Evolutionary conservation across 192 early-diverging fungal genomes (phyloP).

Genomic region (Coemansia sp.): DNA sequence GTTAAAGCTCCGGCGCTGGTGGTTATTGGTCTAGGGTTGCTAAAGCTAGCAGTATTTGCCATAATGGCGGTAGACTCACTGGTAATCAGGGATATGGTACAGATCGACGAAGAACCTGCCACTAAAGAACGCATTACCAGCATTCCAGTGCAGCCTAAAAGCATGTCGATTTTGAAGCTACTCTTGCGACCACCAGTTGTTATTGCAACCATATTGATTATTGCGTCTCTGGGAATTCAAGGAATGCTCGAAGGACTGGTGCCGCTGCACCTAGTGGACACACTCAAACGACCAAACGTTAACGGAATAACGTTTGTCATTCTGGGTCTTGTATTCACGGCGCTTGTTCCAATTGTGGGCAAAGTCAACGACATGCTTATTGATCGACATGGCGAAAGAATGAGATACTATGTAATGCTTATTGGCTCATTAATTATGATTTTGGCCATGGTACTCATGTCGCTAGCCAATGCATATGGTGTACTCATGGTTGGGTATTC

Average conservation of each 20-base stretch:
- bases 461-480: slow-evolving; percentile 18
- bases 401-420: slow-evolving; percentile 28
- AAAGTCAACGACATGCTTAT: slow-evolving; percentile 24
- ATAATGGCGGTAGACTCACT: slow-evolving; percentile 29
- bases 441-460: slow-evolving; percentile 16
- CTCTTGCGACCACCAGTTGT: slow-evolving; percentile 22
- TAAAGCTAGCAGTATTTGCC: slow-evolving; percentile 20
- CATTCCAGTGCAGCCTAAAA: neutral
- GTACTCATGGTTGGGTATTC: slow-evolving; percentile 39
- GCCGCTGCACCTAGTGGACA: slow-evolving; percentile 30
- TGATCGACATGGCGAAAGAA: slow-evolving; percentile 14
- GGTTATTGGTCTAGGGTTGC: slow-evolving; percentile 25
- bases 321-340: slow-evolving; percentile 27
- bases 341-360: slow-evolving; percentile 21
- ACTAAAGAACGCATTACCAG: neutral
- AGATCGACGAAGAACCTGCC: neutral
- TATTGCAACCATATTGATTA: slow-evolving; percentile 20
- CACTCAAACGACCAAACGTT: slow-evolving; percentile 8
- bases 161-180: slow-evolving; percentile 2
- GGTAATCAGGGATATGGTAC: neutral
- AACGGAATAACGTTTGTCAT: slow-evolving; percentile 35
- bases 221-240: slow-evolving; percentile 27
- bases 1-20: slow-evolving; percentile 24
- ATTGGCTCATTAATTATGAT: slow-evolving; percentile 22
- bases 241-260: slow-evolving; percentile 37